These are phyloP conservation scores for Kwoniella europaea DNA, from an alignment of 768 basidiomycete genomes.

Conservation along the genomic window DNA sequence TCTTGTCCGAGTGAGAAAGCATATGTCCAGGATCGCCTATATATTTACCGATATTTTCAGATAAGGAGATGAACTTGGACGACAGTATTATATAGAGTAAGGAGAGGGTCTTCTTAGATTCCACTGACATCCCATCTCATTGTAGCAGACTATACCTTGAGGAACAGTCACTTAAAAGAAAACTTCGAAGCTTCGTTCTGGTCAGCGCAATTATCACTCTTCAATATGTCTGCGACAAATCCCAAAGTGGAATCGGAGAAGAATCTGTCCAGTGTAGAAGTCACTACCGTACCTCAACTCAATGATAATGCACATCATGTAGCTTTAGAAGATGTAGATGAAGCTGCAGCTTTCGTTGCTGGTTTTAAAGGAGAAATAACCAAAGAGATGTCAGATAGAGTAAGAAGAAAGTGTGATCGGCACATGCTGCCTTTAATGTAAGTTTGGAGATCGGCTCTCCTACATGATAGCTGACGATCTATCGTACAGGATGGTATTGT, in stretches of 20 bases:
- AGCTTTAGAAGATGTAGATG: constrained; percentile 16
- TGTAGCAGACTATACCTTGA: too few species aligned
- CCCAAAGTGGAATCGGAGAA: constrained; percentile 2
- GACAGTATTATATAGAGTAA: background rate
- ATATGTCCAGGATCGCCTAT: background rate
- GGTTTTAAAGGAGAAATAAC: constrained; percentile 41
- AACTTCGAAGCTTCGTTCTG: background rate
- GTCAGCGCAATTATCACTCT: background rate
- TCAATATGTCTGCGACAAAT: background rate
- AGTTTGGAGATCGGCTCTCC: background rate
- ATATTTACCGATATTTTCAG: background rate
- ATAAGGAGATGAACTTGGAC: background rate
- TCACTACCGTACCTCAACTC: background rate
- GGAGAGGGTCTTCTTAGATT: too few species aligned
- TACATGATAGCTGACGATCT: background rate
- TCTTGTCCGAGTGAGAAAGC: background rate
- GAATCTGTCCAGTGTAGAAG: constrained; percentile 3
- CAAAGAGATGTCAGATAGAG: constrained; percentile 28
- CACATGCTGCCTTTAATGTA: constrained; percentile 33
- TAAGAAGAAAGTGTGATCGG: constrained; percentile 43
- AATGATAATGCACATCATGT: constrained; percentile 13
- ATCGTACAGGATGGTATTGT: constrained; percentile 36
- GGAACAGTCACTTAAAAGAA: too few species aligned
- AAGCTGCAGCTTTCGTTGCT: constrained; percentile 44
- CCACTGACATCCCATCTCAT: too few species aligned